phyloP scores from a whole-genome alignment of 2,329 filamentous ascomycete genomes.

The Periconia macrospinosa region DNA sequence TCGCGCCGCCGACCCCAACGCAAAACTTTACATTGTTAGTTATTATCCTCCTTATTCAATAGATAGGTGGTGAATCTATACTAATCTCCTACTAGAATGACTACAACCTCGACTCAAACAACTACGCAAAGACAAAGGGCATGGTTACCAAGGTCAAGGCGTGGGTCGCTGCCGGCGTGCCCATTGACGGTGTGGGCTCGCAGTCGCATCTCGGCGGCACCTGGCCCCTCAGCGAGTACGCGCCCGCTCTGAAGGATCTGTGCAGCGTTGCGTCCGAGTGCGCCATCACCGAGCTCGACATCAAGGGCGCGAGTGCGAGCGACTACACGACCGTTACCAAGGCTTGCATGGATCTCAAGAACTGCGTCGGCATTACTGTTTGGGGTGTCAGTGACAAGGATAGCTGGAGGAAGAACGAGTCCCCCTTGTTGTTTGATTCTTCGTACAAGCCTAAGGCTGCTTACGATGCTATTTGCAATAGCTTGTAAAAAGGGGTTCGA shows the following conservation, averaged over 20 bases:
- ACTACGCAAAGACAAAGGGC: constrained; percentile 59
- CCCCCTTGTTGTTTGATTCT: constrained; percentile 47
- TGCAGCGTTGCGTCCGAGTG: constrained; percentile 59
- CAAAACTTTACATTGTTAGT: constrained; percentile 75
- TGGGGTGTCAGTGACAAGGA: constrained; percentile 56
- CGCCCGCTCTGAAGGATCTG: constrained; percentile 56
- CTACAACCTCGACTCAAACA: constrained; percentile 62
- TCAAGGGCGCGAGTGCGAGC: constrained; percentile 56
- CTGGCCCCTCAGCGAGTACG: constrained; percentile 49
- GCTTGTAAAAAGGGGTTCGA: no score
- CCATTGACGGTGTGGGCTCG: constrained; percentile 66
- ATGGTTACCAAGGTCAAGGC: constrained; percentile 64
- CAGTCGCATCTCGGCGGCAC: constrained; percentile 56
- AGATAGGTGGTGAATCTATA: no score
- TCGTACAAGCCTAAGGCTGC: constrained; percentile 47
- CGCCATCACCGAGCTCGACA: constrained; percentile 70
- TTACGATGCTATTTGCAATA: constrained; percentile 31
- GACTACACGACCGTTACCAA: constrained; percentile 61
- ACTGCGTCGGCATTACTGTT: constrained; percentile 68
- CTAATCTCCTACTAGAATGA: no score
- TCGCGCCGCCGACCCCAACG: constrained; percentile 64
- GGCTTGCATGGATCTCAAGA: constrained; percentile 60
- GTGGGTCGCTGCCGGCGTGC: constrained; percentile 64
- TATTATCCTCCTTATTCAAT: no score
- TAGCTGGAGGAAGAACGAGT: constrained; percentile 43